Conservation (phyloP, 2,329 filamentous ascomycete genomes). For the Celoporthe dispersa region DNA sequence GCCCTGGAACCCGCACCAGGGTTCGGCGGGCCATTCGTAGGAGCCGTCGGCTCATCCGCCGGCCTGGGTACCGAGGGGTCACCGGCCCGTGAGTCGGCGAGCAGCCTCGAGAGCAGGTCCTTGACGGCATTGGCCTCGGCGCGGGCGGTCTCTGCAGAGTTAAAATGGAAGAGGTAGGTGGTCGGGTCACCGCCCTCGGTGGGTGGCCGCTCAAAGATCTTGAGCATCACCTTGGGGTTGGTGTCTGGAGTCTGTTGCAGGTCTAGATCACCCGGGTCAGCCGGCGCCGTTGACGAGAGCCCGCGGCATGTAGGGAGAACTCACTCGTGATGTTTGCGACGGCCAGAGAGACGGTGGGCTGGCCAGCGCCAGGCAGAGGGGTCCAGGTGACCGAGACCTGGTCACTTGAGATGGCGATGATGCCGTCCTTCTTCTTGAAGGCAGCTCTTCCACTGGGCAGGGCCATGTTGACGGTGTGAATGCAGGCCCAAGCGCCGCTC, state of each 20-base stretch:
- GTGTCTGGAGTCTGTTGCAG: constrained; percentile 91
- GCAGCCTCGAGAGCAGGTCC: constrained; percentile 76
- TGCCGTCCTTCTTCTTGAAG: constrained; percentile 97
- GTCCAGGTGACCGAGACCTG: constrained; percentile 80
- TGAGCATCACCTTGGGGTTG: constrained; percentile 90
- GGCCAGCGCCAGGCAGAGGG: constrained; percentile 65
- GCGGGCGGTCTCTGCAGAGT: constrained; percentile 74
- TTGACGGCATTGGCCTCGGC: constrained; percentile 85
- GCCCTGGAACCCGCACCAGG: constrained; percentile 80
- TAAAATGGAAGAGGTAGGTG: constrained; percentile 88
- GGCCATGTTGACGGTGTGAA: constrained; percentile 49
- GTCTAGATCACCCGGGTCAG: constrained; percentile 58
- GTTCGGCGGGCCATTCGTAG: constrained; percentile 37
- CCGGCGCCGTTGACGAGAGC: not conserved
- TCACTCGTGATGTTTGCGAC: constrained; percentile 82
- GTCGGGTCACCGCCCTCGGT: constrained; percentile 60
- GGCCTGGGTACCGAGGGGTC: constrained; percentile 58
- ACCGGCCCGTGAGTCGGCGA: constrained; percentile 68
- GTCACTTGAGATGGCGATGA: constrained; percentile 75
- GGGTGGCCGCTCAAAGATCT: constrained; percentile 77
- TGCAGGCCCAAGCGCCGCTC: not conserved
- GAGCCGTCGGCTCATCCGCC: constrained; percentile 39
- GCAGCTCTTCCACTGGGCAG: constrained; percentile 68
- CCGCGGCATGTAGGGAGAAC: constrained; percentile 35
- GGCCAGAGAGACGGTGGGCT: constrained; percentile 69